Base-by-base conservation (phyloP, 2,329 filamentous ascomycete genomes). In the Paramyrothecium sp. region DNA sequence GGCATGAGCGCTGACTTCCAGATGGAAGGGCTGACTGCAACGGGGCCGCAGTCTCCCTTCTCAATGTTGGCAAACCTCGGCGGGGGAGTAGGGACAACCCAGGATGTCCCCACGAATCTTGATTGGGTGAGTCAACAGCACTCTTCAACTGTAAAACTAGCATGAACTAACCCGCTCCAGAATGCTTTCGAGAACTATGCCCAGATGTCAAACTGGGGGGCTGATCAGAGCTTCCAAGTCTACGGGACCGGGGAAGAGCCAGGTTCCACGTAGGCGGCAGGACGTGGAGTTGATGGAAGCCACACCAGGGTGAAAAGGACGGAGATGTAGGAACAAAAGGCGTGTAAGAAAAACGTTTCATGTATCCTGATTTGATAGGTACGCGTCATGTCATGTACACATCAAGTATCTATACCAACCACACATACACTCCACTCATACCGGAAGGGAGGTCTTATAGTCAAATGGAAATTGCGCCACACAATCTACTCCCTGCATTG, bases 161-260 rank as follows among this genome's bases (percentile, higher is more conserved):
- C 58, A 56, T 56, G 70, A 77, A 59, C 74, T 61, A 11, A 17
- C 3, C 23, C 44, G 34, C 10, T 30, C 38, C 54, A 86, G 83
- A 78, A 79, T 48, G 78, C 81, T 13, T 81, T 86, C 51, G 83
- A 86, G 58, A 84, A 78, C 54, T 86, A 81, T 59, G 78, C 83
- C 1, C 83, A 86, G 59, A 69, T 72, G 64, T 77, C 80, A 16
- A 78, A 77, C 47, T 85, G 81, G 76, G 80, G 77, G 23, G 71
- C 75, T 3, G 81, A 84, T 33, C 78, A 81, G 56, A 75, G 77
- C 17, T 82, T 84, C 62, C 78, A 80, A 54, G 78, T 84, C 59
- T 84, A 83, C 60, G 73, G 70, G 13, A 59, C 60, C 16, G 67
- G 61, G 16, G 68, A 63, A 7, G 59, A 69, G 38, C 63, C 65